Percentiles rank a stretch among this genome's conserved stretches.
Conservation (phyloP, 2,329 filamentous ascomycete species). For the Incumbomyces lentus region DNA sequence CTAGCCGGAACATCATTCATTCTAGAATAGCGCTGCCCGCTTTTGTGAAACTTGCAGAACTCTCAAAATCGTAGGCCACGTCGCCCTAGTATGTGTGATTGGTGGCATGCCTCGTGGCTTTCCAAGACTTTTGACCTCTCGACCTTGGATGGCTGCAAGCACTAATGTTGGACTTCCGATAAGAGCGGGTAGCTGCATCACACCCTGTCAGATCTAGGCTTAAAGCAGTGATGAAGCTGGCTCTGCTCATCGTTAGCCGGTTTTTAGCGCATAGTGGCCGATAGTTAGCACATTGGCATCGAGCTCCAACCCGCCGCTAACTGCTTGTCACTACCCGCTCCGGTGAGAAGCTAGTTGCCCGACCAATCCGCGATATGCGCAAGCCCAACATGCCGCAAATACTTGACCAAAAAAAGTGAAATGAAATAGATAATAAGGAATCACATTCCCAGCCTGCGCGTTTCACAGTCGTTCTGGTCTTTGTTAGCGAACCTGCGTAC, state of each 20-base stretch:
- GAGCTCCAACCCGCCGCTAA: neutral
- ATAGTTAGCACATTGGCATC: neutral
- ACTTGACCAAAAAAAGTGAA: neutral
- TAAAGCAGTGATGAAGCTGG: neutral
- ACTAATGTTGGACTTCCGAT: slow-evolving; percentile 1
- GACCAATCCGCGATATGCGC: slow-evolving; percentile 1
- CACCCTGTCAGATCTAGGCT: neutral
- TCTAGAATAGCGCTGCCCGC: neutral
- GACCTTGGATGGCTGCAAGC: neutral
- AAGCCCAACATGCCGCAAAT: neutral
- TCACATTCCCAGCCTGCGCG: slow-evolving; percentile 3
- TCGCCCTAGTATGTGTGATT: neutral
- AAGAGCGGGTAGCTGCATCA: slow-evolving; percentile 1
- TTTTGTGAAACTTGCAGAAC: neutral
- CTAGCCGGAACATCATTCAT: neutral
- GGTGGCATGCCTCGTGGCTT: neutral
- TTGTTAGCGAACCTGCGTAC: neutral
- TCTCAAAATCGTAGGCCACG: neutral
- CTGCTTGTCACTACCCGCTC: slow-evolving; percentile 2
- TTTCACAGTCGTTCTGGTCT: neutral
- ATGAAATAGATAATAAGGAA: neutral
- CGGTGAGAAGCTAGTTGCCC: neutral
- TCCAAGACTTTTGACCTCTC: neutral
- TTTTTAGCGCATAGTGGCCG: neutral
- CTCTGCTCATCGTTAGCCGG: neutral